Evolutionary conservation across 345 rosid genomes (phyloP), one percentile per base, ranked within the genome.

Genomic region (Cardiospermum halicacabum): DNA sequence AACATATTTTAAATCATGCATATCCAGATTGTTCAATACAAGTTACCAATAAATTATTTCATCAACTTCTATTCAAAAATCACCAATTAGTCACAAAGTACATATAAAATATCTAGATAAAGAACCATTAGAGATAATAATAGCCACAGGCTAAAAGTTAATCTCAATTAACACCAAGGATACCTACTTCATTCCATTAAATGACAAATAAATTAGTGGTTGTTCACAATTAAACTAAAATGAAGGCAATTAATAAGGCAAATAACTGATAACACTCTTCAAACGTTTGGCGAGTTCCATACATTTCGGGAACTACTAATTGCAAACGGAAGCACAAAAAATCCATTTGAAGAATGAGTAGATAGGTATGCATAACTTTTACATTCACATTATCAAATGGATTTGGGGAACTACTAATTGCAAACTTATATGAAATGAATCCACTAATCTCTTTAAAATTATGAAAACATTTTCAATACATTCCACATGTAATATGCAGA

Each of bases 11-110:
- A n/a, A 31, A 34, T 25, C 34, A 43, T 34, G 31, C 24, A 9
- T 4, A 13, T n/a, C 24, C 53, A 26, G 51, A 40, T 55, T 56
- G 56, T 56, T 56, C 32, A 16, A 19, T 43, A 66, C 25, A 30
- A 22, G 31, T 36, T 7, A 16, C 32, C 31, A 6, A 19, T 59
- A 60, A 32, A 54, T 34, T 26, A 51, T 40, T 18, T 32, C 24
- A 59, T 71, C 15, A 30, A 45, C 26, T 53, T n/a, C 25, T 11
- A 37, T 56, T 43, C 37, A 26, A n/a, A 56, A 53, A 53, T 11
- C 16, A 15, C 27, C 19, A 11, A 4, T 57, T 32, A 19, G 16
- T 57, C 19, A 32, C 8, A 28, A 31, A 30, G 18, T 16, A 56
- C 16, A 28, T 3, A 2, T 27, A 30, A 28, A 15, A 31, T 36